Conservation (phyloP, 768 basidiomycete species). For the Naganishia antarctica region DNA sequence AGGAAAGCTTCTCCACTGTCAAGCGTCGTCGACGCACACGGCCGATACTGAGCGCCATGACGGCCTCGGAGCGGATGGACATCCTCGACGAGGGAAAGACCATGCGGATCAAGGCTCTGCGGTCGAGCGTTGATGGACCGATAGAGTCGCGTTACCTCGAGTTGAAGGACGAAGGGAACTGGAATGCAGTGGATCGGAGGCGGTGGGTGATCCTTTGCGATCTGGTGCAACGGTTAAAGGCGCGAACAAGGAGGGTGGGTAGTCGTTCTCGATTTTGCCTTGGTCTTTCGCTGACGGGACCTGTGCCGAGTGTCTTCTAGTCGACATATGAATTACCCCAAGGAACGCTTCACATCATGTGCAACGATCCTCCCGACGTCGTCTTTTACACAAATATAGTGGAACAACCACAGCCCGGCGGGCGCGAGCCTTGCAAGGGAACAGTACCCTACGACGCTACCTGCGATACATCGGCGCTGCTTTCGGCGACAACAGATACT, state of each 20-base stretch:
- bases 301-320: background rate
- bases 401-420: background rate
- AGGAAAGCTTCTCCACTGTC: background rate
- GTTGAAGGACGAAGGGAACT: background rate
- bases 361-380: slow-evolving; percentile 21
- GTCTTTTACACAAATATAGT: slow-evolving; percentile 14
- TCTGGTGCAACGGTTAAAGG: slow-evolving; percentile 8
- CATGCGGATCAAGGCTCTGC: background rate
- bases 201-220: background rate
- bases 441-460: background rate
- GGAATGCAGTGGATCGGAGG: slow-evolving; percentile 3
- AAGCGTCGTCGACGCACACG: background rate
- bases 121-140: background rate
- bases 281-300: background rate
- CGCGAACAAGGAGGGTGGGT: slow-evolving; percentile 14
- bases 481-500: background rate
- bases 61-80: slow-evolving; percentile 10
- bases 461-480: slow-evolving; percentile 1
- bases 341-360: slow-evolving; percentile 17
- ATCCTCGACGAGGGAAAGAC: slow-evolving; percentile 5
- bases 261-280: background rate
- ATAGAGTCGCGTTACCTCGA: background rate
- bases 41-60: slow-evolving; percentile 3
- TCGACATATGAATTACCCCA: slow-evolving; percentile 3
- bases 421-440: background rate